Evolutionary conservation across 2,329 filamentous ascomycete genomes (phyloP), one percentile per base, ranked within the genome.

Genomic region (Talaromyces sp.): DNA sequence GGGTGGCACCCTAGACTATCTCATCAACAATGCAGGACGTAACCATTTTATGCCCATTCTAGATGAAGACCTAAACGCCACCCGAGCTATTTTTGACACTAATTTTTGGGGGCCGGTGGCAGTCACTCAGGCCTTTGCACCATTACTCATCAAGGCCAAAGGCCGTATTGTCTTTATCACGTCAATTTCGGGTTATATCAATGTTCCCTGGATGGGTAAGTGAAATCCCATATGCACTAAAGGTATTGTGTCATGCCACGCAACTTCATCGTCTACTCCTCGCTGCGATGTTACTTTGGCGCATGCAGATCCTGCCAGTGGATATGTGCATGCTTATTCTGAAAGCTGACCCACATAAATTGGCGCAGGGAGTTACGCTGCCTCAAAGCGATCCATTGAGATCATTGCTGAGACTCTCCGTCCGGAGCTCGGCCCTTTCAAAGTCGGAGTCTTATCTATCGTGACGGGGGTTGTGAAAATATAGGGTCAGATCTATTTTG

Each of bases 61-160:
- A 1, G 50, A 61, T 8, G 17, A 66, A 56, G 37, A 67, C 69
- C 7, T 63, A 64, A 39, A 49, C 74, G 17, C 77, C 78, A 1
- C 78, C 49, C 58, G 58, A 13, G 47, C 17, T 5, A 37, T 63
- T 68, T 63, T 79, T 25, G 72, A 80, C 33, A 76, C 74, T 41
- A 79, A 80, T 63, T 74, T 79, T 45, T 73, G 71, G 22, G 76
- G 76, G 1, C 70, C 76, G 1, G 70, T 72, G 1, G 31, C 79
- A 6, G 65, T 80, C 1, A 73, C 74, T 0, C 64, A 74, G 31
- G 68, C 71, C 0, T 70, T 79, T 19, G 43, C 71, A 7, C 77
- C 77, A 1, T 68, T 80, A 0, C 68, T 81, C 10, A 69, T 41
- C 8, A n/a, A 66, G 25, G 58, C 66, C 1, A 47, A 60, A 10